These are phyloP conservation scores for Guillardia theta DNA, from an alignment of 78 protist genomes.

Conservation along the genomic window DNA sequence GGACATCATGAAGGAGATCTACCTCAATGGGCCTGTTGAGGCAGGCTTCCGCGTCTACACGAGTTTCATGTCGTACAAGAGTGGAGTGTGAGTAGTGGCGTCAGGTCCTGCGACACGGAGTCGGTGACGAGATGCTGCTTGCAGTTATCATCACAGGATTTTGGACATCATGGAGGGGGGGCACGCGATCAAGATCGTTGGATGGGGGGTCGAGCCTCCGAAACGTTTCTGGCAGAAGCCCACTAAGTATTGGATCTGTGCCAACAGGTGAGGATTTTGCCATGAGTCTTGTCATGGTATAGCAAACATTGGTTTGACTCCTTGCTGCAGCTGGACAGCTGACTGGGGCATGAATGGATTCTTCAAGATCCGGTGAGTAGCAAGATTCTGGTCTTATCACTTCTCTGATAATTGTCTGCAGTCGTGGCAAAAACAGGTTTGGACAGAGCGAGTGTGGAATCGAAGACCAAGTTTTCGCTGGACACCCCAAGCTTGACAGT, in stretches of 20 bases:
- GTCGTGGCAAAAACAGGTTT: conserved; percentile 51
- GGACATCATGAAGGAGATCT: conserved; percentile 27
- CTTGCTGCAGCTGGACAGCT: conserved; percentile 60
- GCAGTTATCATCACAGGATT: neutral
- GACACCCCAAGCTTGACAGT: neutral
- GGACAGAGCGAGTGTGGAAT: conserved; percentile 73
- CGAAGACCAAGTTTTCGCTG: conserved; percentile 46
- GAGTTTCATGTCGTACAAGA: conserved; percentile 65
- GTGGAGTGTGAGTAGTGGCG: no score
- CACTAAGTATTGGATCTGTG: neutral
- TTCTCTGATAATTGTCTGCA: no score
- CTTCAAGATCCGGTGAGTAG: conserved; percentile 64
- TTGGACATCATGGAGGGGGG: conserved; percentile 56
- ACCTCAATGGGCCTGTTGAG: neutral
- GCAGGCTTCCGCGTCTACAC: conserved; percentile 60
- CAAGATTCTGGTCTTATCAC: no score
- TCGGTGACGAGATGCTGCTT: no score
- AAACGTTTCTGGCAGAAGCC: conserved; percentile 48
- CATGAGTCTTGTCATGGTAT: no score
- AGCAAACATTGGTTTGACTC: no score
- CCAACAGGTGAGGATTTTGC: no score
- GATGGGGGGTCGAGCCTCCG: conserved; percentile 64
- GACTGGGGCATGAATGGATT: conserved; percentile 70
- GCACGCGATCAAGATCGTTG: conserved; percentile 72
- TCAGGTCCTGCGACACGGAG: no score